Percentiles rank a stretch among this genome's conserved stretches.
Conservation (phyloP, 1,284 basidiomycete species). For the Sphaerobolus stellatus region DNA sequence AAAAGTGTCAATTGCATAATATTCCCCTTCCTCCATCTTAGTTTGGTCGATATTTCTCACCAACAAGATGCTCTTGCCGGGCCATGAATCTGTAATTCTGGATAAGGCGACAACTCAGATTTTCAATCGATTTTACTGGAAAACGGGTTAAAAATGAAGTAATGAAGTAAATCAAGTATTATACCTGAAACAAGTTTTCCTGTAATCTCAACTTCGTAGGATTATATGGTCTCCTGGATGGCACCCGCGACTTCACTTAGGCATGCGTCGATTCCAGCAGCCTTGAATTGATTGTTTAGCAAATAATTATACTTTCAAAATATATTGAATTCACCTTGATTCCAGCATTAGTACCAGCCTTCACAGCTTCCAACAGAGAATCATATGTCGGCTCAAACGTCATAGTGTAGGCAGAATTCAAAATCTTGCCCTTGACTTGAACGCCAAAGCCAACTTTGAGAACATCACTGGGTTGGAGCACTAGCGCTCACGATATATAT, state of each 20-base stretch:
- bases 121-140: slow-evolving; percentile 85
- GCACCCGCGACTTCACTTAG: slow-evolving; percentile 89
- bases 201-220: slow-evolving; percentile 93
- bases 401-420: slow-evolving; percentile 95
- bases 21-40: slow-evolving; percentile 99
- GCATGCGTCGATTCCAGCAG: slow-evolving; percentile 94
- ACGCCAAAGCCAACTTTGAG: slow-evolving; percentile 98
- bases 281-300: too few species aligned
- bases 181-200: slow-evolving; percentile 87
- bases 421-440: slow-evolving; percentile 91
- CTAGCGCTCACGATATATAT: slow-evolving; percentile 35
- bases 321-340: slow-evolving; percentile 59
- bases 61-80: slow-evolving; percentile 82
- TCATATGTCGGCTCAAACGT: slow-evolving; percentile 89
- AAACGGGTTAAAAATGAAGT: background rate
- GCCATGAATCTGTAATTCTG: slow-evolving; percentile 82
- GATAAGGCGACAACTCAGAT: slow-evolving; percentile 90
- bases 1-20: slow-evolving; percentile 99
- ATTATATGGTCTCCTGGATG: slow-evolving; percentile 99
- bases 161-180: slow-evolving; percentile 14
- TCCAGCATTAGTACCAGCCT: slow-evolving; percentile 91
- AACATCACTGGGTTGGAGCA: slow-evolving; percentile 82
- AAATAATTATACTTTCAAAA: too few species aligned
- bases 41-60: slow-evolving; percentile 87
- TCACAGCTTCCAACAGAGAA: slow-evolving; percentile 85